Conservation (phyloP, 1,139 yeast species). For the Geotrichum histeridarum region DNA sequence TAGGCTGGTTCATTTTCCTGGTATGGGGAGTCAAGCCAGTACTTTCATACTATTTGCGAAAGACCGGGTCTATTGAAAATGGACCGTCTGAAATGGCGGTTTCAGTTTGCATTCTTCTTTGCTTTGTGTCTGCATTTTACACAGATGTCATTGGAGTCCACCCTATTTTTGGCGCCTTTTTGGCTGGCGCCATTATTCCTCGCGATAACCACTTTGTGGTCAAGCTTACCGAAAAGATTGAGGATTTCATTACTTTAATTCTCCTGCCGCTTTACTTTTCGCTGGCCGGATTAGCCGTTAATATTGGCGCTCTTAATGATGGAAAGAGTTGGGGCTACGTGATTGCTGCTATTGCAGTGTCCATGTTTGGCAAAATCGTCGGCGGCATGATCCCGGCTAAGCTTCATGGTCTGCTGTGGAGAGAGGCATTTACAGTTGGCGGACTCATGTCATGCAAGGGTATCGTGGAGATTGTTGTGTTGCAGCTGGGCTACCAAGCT, state of each 20-base stretch:
- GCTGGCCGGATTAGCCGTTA: constrained; percentile 65
- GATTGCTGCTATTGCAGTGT: constrained; percentile 58
- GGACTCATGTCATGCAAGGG: constrained; percentile 87
- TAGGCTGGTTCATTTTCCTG: constrained; percentile 62
- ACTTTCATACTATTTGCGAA: constrained; percentile 44
- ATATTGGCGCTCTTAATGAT: constrained; percentile 54
- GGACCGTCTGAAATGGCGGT: constrained; percentile 66
- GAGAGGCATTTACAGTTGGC: constrained; percentile 71
- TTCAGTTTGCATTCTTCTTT: constrained; percentile 50
- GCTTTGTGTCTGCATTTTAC: constrained; percentile 64
- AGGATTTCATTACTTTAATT: constrained; percentile 65
- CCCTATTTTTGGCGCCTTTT: constrained; percentile 76
- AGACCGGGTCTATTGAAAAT: constrained; percentile 48
- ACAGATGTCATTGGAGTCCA: constrained; percentile 80
- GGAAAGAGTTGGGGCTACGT: constrained; percentile 77
- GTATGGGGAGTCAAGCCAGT: constrained; percentile 51
- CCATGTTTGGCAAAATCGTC: constrained; percentile 58
- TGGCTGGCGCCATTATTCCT: constrained; percentile 73
- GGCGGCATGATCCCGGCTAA: constrained; percentile 67
- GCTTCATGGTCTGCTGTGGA: constrained; percentile 56
- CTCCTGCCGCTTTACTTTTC: constrained; percentile 76
- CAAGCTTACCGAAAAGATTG: constrained; percentile 64
- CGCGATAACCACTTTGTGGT: constrained; percentile 69
- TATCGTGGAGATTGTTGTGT: constrained; percentile 63
- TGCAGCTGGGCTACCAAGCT: constrained; percentile 67